Percentiles rank a stretch among this genome's conserved stretches.
Evolutionary conservation across 140 eudicot species (phyloP).

Genomic region (Stevia rebaudiana): DNA sequence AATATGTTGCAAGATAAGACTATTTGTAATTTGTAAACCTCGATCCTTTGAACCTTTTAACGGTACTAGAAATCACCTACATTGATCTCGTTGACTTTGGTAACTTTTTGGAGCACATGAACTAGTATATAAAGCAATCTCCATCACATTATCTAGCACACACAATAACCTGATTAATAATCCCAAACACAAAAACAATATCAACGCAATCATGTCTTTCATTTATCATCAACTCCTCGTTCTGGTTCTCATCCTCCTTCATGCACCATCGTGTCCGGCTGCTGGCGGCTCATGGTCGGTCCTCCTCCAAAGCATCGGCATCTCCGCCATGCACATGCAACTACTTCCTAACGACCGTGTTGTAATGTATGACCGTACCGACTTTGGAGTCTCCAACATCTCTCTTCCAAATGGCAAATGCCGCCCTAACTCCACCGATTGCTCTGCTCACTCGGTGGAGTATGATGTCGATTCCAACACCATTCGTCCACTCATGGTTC

Average conservation of each 20-base stretch:
- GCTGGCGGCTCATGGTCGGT: conserved; percentile 45
- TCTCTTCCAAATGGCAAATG: conserved; percentile 55
- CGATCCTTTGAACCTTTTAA: not conserved
- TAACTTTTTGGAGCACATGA: not conserved
- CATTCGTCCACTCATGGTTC: conserved; percentile 56
- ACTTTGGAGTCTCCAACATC: conserved; percentile 67
- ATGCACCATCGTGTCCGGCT: conserved; percentile 17
- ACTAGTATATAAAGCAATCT: conserved; percentile 7
- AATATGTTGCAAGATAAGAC: not conserved
- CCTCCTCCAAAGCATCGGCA: conserved; percentile 56
- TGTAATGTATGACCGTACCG: conserved; percentile 73
- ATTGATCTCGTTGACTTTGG: not conserved
- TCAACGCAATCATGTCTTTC: not conserved
- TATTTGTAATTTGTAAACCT: not conserved
- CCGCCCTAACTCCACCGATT: conserved; percentile 40
- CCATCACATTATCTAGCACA: not conserved
- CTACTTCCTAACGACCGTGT: conserved; percentile 65
- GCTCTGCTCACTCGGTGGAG: conserved; percentile 74
- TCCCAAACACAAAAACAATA: not conserved
- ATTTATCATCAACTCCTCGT: conserved; percentile 21
- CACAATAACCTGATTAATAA: not conserved
- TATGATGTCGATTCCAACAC: conserved; percentile 45
- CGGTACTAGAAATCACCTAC: not conserved
- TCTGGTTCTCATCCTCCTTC: conserved; percentile 20
- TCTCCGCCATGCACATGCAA: conserved; percentile 94